A percentile compares a stretch with the other conserved stretches of the same genome.
phyloP scores from a whole-genome alignment of 2,329 filamentous ascomycete species.

The Daldinia eschscholtzii region DNA sequence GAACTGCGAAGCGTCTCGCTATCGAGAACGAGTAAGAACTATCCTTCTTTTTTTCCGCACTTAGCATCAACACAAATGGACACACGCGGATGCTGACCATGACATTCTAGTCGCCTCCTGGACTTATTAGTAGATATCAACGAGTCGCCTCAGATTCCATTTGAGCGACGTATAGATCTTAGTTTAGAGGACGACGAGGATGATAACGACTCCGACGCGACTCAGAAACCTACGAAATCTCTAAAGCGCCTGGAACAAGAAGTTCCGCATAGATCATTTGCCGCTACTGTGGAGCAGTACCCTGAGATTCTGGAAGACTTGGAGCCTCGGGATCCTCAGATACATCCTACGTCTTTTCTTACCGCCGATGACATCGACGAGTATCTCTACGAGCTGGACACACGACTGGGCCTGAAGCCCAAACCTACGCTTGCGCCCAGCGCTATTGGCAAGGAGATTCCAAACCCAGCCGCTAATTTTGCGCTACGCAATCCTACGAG shows the following conservation, averaged over 20 bases:
- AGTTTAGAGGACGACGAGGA: constrained; percentile 60
- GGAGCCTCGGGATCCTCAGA: constrained; percentile 63
- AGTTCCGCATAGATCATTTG: constrained; percentile 65
- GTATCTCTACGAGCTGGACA: constrained; percentile 76
- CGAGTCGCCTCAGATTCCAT: constrained; percentile 80
- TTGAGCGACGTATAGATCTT: constrained; percentile 80
- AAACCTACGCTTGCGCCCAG: constrained; percentile 66
- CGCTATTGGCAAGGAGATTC: constrained; percentile 53
- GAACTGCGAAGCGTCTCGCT: constrained; percentile 84
- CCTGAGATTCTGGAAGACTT: constrained; percentile 67
- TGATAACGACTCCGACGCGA: constrained; percentile 57
- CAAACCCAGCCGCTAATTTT: constrained; percentile 57
- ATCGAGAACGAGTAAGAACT: constrained; percentile 90
- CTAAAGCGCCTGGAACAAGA: constrained; percentile 64
- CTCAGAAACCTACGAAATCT: constrained; percentile 60
- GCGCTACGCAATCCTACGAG: constrained; percentile 84
- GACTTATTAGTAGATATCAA: constrained; percentile 94
- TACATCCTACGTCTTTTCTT: constrained; percentile 74
- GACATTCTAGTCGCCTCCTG: constrained; percentile 77
- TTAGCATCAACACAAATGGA: neutral
- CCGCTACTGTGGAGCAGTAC: constrained; percentile 71
- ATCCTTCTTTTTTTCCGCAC: constrained; percentile 18
- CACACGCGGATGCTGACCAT: constrained; percentile 1
- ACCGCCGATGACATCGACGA: constrained; percentile 79
- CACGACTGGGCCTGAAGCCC: constrained; percentile 59